A percentile compares a stretch with the other conserved stretches of the same genome.
Conservation (phyloP, 805 yeast genomes). For the Hemisphaericaspora nanyangensis region DNA sequence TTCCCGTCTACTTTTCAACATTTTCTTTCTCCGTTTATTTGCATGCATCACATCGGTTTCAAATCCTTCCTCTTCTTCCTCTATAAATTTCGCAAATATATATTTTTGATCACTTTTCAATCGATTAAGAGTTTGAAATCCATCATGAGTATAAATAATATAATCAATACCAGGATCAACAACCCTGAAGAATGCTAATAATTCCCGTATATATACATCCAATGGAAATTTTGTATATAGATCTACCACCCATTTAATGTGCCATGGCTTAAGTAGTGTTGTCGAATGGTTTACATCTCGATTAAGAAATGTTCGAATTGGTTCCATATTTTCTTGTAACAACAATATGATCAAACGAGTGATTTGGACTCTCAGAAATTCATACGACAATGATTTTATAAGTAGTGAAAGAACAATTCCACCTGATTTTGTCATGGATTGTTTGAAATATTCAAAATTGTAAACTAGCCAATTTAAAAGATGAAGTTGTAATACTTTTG, state of each 20-base stretch:
- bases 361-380: slow-evolving; percentile 20
- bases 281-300: slow-evolving; percentile 6
- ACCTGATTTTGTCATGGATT: slow-evolving; percentile 9
- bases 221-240: slow-evolving; percentile 26
- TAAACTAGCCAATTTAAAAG: slow-evolving; percentile 22
- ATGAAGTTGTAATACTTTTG: slow-evolving; percentile 13
- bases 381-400: slow-evolving; percentile 19
- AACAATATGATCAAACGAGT: slow-evolving; percentile 18
- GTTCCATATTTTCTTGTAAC: slow-evolving; percentile 11
- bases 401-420: slow-evolving; percentile 14
- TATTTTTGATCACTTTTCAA: not conserved
- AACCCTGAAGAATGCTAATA: slow-evolving; percentile 18
- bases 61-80: not conserved
- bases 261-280: slow-evolving; percentile 23
- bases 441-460: slow-evolving; percentile 15
- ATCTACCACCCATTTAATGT: slow-evolving; percentile 25
- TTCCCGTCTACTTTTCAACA: not conserved
- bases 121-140: slow-evolving; percentile 1
- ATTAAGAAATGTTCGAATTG: slow-evolving; percentile 9
- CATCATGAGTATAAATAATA: slow-evolving; percentile 4
- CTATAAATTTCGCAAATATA: not conserved
- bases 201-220: slow-evolving; percentile 22
- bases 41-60: slow-evolving; percentile 1
- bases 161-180: slow-evolving; percentile 17
- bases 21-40: not conserved